Base-by-base conservation (phyloP, 257 asterid species). In the Nicotiana obtusifolia region DNA sequence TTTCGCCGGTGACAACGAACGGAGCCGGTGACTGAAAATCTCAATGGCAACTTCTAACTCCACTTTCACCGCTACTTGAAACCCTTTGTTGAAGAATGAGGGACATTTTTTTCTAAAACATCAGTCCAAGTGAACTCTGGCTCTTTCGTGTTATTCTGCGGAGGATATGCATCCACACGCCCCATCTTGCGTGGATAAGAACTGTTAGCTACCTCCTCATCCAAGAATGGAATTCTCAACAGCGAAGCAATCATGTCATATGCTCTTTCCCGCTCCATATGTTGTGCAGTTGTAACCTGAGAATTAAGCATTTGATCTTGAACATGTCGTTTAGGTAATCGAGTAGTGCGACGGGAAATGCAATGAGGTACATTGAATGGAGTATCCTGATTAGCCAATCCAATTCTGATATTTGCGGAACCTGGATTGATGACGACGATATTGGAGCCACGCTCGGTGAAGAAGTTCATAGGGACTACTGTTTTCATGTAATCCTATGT, bases 371-470 rank as follows among this genome's bases (percentile, higher is more conserved):
- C 82, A 73, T 85, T 89, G 65, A 90, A 68, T 11, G 98, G 98
- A 61, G 62, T 71, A 52, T 96, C 99, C 65, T 96, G 95, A 77
- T 92, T 94, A 26, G 99, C 98, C 77, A 91, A 82, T 84, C 98
- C 99, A 33, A 96, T 89, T 90, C 97, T 89, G 37, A 96, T 59
- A 88, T 91, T 94, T 17, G 97, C 97, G 44, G 98, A 93, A 84
- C 99, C 99, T 90, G 99, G 98, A 87, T 95, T 95, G 86, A 96
- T 91, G 85, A 96, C 97, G 78, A 96, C 97, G 83, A 96, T 93
- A 83, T 90, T 89, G 92, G 97, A 91, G 85, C 99, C 99, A 82
- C 99, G 97, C 31, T 96, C 99, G 71, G 91, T 93, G 85, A 94
- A 89, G 64, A 96, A 87, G 37, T 96, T 97, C 73, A 98, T 91